Base-by-base conservation (phyloP, 495 filamentous ascomycete species). In the Xylaria telfairii region DNA sequence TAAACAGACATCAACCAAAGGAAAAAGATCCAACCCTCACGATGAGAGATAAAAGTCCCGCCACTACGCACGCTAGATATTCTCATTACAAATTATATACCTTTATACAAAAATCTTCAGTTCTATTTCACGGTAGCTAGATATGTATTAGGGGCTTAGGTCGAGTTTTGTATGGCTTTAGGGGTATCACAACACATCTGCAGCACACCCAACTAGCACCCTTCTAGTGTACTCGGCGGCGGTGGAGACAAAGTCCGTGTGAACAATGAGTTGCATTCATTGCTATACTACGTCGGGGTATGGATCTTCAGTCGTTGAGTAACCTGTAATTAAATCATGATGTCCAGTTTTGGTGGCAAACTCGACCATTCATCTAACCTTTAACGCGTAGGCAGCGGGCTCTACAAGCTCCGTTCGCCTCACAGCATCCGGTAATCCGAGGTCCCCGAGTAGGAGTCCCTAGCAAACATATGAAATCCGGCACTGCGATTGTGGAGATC, bases 361-460 rank as follows among this genome's bases (percentile, higher is more conserved):
- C 78, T 97, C 95, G 15, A 97, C 86, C 19, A 90, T 92, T 75
- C 92, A 93, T 28, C 95, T 83, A 7, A 97, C 89, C 74, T 90
- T 91, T 65, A 97, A 81, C 19, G 93, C 92, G 30, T 88, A 89
- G 49, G 96, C 87, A n/a, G 93, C 92, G 3, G 95, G 95, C 95
- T n/a, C n/a, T 95, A 97, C 0, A 97, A 93, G 64, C 92, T 93
- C 51, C 91, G 80, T 80, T 97, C 94, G 8, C 95, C 95, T 47
- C 91, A 84, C 21, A 90, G 76, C 65, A 95, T 93, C 95, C 94
- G 97, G 70, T 94, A 90, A 24, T 93, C 89, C 19, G 97, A 80
- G 30, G 89, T 88, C 67, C 90, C 61, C 87, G 84, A 26, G 90
- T 95, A 5, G 95, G 95, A 26, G 90, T 92, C 72, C 95, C 92